Evolutionary conservation across 176 grass and related monocot genomes (phyloP).

Genomic region (Bothriochloa decipiens): DNA sequence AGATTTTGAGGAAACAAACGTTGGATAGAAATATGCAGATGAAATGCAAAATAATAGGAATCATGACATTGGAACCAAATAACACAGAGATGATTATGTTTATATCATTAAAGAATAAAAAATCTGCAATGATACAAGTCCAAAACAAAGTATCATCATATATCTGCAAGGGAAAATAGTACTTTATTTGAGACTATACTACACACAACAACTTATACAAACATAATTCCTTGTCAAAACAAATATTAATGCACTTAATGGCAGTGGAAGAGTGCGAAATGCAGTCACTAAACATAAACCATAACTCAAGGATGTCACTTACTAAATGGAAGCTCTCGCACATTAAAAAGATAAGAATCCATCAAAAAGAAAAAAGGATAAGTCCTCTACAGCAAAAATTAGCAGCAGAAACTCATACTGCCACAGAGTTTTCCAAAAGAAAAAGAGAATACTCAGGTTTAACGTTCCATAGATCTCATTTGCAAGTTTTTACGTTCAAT

Average conservation of each 20-base stretch:
- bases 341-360: slow-evolving; percentile 13
- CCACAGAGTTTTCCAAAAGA: background rate
- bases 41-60: slow-evolving; percentile 22
- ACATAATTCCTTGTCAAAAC: background rate
- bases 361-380: background rate
- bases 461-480: slow-evolving; percentile 5
- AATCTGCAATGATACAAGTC: background rate
- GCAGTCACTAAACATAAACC: slow-evolving; percentile 3
- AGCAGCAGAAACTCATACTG: slow-evolving; percentile 14
- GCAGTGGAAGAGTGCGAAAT: slow-evolving; percentile 14
- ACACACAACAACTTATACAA: slow-evolving; percentile 4
- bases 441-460: background rate
- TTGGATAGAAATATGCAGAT: background rate
- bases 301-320: slow-evolving; percentile 12
- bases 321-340: slow-evolving; percentile 17
- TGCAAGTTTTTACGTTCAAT: slow-evolving; percentile 7
- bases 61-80: slow-evolving; percentile 17
- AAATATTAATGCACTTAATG: background rate
- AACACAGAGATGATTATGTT: background rate
- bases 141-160: slow-evolving; percentile 20
- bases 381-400: slow-evolving; percentile 1
- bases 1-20: slow-evolving; percentile 17
- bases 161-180: background rate
- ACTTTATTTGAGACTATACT: slow-evolving; percentile 15
- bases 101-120: slow-evolving; percentile 24